Base-by-base conservation (phyloP, 2,329 filamentous ascomycete species). In the Fusarium guadeloupense region DNA sequence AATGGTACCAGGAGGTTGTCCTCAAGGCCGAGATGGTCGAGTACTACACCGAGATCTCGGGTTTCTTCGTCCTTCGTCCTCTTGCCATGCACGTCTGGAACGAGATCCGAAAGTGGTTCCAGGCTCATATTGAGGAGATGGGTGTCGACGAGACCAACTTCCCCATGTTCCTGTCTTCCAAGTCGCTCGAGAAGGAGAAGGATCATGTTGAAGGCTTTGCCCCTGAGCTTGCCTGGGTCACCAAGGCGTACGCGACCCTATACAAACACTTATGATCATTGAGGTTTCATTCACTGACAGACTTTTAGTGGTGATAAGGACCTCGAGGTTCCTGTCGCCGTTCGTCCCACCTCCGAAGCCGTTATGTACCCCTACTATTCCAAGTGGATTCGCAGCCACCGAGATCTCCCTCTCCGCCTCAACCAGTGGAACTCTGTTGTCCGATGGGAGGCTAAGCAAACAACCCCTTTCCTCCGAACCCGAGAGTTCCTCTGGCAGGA, bases 401-500 rank as follows among this genome's bases (percentile, higher is more conserved):
- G 96, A 71, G 95, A 99, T 73, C 88, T 99, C 55, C 96, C 95
- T 61, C 84, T 98, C 67, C 89, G 92, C 72, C 84, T 98, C 67
- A 98, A 98, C 81, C 95, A 99, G 78, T 99, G 95, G 95, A 97
- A 97, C 84, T 96, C 90, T 13, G 83, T 86, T 64, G 84, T 97
- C 42, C 87, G 94, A 70, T 98, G 95, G 95, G 95, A 98, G 78
- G 96, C 96, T 75, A 98, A 98, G 83, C 92, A 96, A 76, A 88
- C 85, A 20, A 89, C 86, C n/a, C 86, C 86, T 33, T 98, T 98
- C 81, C 84, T 99, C 54, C 85, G 94, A 69, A 94, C 94, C 39
- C 85, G 96, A 75, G 95, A 99, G 77, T 99, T 99, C 78, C 79
- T 98, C 66, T 99, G 95, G 95, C 95, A 99, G 77, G 95, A 99